Percentiles rank a stretch among this genome's conserved stretches.
These are phyloP conservation scores for Terfezia boudieri DNA, from an alignment of 495 filamentous ascomycete species.

Conservation along the genomic window DNA sequence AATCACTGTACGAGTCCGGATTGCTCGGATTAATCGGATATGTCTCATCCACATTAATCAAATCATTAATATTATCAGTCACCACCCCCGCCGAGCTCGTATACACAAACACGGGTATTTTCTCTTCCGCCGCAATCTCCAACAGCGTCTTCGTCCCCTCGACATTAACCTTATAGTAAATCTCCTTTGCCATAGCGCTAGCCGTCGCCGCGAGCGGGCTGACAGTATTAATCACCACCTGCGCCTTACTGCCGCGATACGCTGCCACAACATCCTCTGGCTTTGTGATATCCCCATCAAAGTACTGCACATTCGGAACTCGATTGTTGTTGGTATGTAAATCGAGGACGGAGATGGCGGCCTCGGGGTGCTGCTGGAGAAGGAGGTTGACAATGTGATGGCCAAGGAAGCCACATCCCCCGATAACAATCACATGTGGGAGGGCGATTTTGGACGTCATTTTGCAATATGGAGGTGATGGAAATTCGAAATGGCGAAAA, in stretches of 20 bases:
- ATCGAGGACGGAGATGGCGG: conserved; percentile 64
- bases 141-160: conserved; percentile 64
- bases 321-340: conserved; percentile 56
- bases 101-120: conserved; percentile 82
- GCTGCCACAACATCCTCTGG: conserved; percentile 37
- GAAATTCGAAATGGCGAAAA: too few species aligned
- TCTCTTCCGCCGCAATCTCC: conserved; percentile 46
- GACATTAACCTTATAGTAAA: conserved; percentile 77
- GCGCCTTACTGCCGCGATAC: conserved; percentile 50
- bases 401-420: conserved; percentile 50
- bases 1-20: conserved; percentile 78
- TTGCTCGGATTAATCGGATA: conserved; percentile 57
- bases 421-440: conserved; percentile 39
- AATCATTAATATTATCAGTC: conserved; percentile 53
- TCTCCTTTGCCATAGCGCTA: conserved; percentile 26
- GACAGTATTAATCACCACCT: conserved; percentile 90
- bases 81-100: conserved; percentile 80
- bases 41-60: conserved; percentile 76
- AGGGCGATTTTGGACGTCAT: conserved; percentile 14
- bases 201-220: conserved; percentile 33
- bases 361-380: conserved; percentile 29
- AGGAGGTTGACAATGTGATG: conserved; percentile 43
- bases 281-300: conserved; percentile 73
- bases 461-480: too few species aligned
- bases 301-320: conserved; percentile 49